Evolutionary conservation across 2,329 filamentous ascomycete genomes (phyloP).

Genomic region (Sphaerostilbella broomeana): DNA sequence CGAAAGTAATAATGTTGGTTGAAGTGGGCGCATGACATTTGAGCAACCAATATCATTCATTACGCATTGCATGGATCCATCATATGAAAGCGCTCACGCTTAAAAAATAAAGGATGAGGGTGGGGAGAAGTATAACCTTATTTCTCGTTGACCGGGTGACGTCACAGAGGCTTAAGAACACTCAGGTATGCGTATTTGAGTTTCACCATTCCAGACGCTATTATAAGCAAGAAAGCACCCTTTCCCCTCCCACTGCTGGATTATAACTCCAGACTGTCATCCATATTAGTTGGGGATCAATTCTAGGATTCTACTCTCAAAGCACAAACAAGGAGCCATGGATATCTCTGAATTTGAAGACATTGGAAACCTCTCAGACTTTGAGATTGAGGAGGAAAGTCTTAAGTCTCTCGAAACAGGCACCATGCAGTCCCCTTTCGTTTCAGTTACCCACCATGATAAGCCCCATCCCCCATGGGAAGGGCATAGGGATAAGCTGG

Average conservation of each 20-base stretch:
- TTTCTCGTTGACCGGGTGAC: constrained; percentile 1
- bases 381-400: constrained; percentile 1
- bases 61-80: neutral
- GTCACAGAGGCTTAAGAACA: constrained; percentile 9
- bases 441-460: neutral
- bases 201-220: constrained; percentile 5
- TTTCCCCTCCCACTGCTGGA: neutral
- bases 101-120: neutral
- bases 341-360: constrained; percentile 10
- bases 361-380: constrained; percentile 2
- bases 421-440: neutral
- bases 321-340: constrained; percentile 1
- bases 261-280: neutral
- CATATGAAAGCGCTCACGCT: neutral
- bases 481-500: constrained; percentile 24
- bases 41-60: neutral
- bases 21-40: neutral
- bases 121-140: neutral
- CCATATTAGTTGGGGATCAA: neutral
- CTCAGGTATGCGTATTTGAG: constrained; percentile 1
- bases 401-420: neutral
- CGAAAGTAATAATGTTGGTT: neutral
- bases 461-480: constrained; percentile 23
- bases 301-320: neutral
- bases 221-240: neutral